Base-by-base conservation (phyloP, 495 filamentous ascomycete genomes). In the Penicillium egyptiacum region DNA sequence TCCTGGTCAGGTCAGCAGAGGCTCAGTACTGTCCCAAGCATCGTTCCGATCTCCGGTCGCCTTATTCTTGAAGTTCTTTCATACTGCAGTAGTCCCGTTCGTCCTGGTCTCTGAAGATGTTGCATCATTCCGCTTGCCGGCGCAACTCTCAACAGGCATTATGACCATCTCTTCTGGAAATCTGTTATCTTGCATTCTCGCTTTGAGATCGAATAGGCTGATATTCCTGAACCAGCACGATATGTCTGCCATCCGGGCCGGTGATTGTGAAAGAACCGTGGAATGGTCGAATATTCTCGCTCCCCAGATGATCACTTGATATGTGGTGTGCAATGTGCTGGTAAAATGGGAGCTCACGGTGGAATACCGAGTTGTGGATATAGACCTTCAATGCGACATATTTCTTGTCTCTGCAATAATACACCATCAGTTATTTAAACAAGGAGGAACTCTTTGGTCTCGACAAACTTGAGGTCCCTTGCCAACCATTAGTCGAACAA, bases 401-500 rank as follows among this genome's bases (percentile, higher is more conserved):
- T 43, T 65, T 64, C 26, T 61, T 60, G 19, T 55, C 53, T 39
- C 75, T 75, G 57, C 6, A 2, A 25, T 1, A 4, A n/a, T 50
- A 12, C 16, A 3, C 43, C 40, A 46, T 25, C 41, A 47, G 59
- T 53, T 43, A 43, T 43, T 8, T 55, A 39, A 19, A 14, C 46
- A 22, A 17, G 22, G 5, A n/a, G 14, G 6, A n/a, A n/a, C 7
- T 11, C 39, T 31, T 50, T n/a, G 61, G 12, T 9, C 16, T 8
- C 9, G 19, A 49, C 69, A 49, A 66, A 71, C 73, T 55, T 67
- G 41, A 83, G 60, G 63, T 82, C 79, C 23, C 73, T 69, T 37
- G 72, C 75, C 16, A 83, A 67, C 79, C 79, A 82, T 20, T 79
- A 3, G 81, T 83, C 10, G 81, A 83, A 25, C 62, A 70, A 14